phyloP scores from a whole-genome alignment of 495 filamentous ascomycete species.

The Tetracladium setigerum region DNA sequence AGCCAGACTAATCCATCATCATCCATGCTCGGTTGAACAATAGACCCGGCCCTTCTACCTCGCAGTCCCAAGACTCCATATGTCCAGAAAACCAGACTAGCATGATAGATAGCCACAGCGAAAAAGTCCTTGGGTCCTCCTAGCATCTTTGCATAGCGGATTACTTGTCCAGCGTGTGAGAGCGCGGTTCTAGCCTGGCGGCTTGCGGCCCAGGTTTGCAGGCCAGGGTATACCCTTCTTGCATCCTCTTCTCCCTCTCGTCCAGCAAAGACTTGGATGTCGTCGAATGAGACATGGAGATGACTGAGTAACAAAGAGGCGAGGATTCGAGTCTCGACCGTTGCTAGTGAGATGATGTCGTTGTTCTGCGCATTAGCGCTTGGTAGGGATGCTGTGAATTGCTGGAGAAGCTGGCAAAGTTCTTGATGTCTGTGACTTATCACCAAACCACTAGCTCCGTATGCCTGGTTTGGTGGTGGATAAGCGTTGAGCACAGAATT shows the following conservation, averaged over 20 bases:
- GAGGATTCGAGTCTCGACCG: constrained; percentile 30
- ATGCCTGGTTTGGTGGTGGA: not conserved
- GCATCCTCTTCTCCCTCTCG: constrained; percentile 57
- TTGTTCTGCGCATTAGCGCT: not conserved
- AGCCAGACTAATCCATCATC: constrained; percentile 12
- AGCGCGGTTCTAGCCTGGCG: constrained; percentile 45
- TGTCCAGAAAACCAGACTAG: constrained; percentile 50
- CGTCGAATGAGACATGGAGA: constrained; percentile 53
- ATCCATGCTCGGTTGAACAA: constrained; percentile 2
- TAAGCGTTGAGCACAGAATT: constrained; percentile 27
- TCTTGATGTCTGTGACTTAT: constrained; percentile 2
- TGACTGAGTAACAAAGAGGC: constrained; percentile 47
- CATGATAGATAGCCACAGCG: constrained; percentile 53
- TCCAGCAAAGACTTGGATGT: constrained; percentile 56
- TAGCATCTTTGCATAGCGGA: constrained; percentile 46
- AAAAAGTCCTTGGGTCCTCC: constrained; percentile 48
- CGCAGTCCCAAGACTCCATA: constrained; percentile 40
- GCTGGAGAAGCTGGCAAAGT: constrained; percentile 9
- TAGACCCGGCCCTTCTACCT: constrained; percentile 13
- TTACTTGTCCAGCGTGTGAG: constrained; percentile 56
- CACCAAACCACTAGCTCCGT: not conserved
- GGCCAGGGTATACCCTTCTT: constrained; percentile 41
- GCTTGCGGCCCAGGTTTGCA: constrained; percentile 47
- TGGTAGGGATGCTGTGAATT: not conserved
- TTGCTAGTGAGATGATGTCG: not conserved